phyloP scores from a whole-genome alignment of 768 basidiomycete genomes.

The Tricholoma sp. region DNA sequence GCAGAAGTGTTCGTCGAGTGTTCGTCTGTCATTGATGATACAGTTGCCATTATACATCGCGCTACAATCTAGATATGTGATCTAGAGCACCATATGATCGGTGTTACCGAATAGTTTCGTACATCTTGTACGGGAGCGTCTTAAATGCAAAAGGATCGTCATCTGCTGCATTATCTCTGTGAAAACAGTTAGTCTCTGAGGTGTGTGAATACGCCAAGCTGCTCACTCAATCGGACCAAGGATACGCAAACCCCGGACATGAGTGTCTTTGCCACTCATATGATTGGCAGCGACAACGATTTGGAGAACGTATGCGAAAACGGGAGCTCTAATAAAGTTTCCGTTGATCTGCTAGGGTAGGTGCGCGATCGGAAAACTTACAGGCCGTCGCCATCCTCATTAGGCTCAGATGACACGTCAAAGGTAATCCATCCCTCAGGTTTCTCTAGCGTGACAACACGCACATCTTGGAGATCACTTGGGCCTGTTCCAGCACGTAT shows the following conservation, averaged over 20 bases:
- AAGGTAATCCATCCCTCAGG: conserved; percentile 94
- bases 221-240: conserved; percentile 78
- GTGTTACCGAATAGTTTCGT: conserved; percentile 66
- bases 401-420: conserved; percentile 74
- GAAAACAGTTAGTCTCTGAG: conserved; percentile 4
- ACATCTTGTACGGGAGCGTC: conserved; percentile 64
- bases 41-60: too few species aligned
- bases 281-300: conserved; percentile 90
- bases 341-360: not conserved
- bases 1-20: too few species aligned
- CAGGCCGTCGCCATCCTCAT: conserved; percentile 77
- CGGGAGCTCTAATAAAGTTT: conserved; percentile 57
- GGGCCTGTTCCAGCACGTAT: conserved; percentile 90
- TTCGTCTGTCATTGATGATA: too few species aligned
- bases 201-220: not conserved
- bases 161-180: conserved; percentile 41
- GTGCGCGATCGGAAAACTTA: conserved; percentile 30
- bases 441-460: conserved; percentile 78
- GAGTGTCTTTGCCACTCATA: conserved; percentile 98
- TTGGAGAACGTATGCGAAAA: conserved; percentile 87
- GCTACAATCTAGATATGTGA: too few species aligned
- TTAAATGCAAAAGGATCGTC: conserved; percentile 75
- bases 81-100: too few species aligned
- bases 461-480: conserved; percentile 89
- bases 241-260: conserved; percentile 87